Conservation (phyloP, 2,329 filamentous ascomycete species). For the Penicillium sp. region DNA sequence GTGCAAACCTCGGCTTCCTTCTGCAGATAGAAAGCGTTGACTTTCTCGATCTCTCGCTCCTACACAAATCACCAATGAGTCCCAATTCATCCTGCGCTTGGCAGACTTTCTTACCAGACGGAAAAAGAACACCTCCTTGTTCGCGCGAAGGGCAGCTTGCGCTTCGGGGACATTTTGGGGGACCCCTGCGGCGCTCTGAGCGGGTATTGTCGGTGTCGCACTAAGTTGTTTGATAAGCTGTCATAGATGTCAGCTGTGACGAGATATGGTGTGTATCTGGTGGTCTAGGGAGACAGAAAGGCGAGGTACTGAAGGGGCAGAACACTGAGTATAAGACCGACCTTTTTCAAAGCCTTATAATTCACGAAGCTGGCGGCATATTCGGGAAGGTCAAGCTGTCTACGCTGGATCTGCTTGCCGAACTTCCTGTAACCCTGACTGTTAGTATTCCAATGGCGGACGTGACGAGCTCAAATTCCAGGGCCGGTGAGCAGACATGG, state of each 20-base stretch:
- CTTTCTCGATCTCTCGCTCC: slow-evolving; percentile 97
- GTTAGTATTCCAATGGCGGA: too few species aligned
- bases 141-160: slow-evolving; percentile 84
- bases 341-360: slow-evolving; percentile 99
- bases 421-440: too few species aligned
- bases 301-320: too few species aligned
- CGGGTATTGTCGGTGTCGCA: slow-evolving; percentile 72
- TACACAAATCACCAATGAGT: too few species aligned
- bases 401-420: slow-evolving; percentile 97
- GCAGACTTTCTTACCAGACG: slow-evolving; percentile 77
- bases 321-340: slow-evolving; percentile 36
- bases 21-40: slow-evolving; percentile 94
- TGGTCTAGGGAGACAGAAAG: too few species aligned
- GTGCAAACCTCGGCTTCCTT: slow-evolving; percentile 83
- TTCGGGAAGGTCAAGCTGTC: slow-evolving; percentile 96
- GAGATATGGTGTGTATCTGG: too few species aligned
- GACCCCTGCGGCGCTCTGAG: slow-evolving; percentile 56
- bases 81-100: too few species aligned
- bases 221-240: slow-evolving; percentile 98
- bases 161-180: slow-evolving; percentile 62
- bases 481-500: too few species aligned
- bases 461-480: too few species aligned
- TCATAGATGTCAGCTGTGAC: too few species aligned
- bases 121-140: slow-evolving; percentile 98
- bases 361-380: slow-evolving; percentile 99